Evolutionary conservation across 345 rosid species (phyloP).

Genomic region (Moricandia arvensis): DNA sequence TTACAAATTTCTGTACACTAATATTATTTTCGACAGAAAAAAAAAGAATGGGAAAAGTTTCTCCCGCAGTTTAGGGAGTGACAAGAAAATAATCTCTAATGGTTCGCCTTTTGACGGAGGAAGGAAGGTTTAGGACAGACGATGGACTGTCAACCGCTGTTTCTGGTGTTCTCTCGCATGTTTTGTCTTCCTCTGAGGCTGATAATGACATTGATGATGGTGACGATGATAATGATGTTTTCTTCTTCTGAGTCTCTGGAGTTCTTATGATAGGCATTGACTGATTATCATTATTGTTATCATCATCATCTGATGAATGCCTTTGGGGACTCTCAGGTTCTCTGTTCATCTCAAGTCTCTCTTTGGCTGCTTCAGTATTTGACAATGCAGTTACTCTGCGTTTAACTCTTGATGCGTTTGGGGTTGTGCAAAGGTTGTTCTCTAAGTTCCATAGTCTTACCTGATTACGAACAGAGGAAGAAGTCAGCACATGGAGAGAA

Average conservation of each 20-base stretch:
- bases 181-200: background rate
- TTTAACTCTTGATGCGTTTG: background rate
- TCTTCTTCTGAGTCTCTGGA: background rate
- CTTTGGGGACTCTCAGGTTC: background rate
- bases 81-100: background rate
- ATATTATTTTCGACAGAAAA: background rate
- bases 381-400: background rate
- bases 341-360: background rate
- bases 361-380: background rate
- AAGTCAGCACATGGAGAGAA: background rate
- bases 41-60: background rate
- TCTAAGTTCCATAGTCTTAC: background rate
- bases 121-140: background rate
- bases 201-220: background rate
- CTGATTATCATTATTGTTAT: background rate
- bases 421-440: background rate
- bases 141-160: background rate
- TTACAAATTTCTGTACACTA: background rate
- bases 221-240: background rate
- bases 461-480: background rate
- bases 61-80: background rate
- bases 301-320: background rate
- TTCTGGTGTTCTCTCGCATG: background rate
- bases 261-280: background rate
- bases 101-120: background rate